These are phyloP conservation scores for Moesziomyces sp. DNA, from an alignment of 1,284 basidiomycete genomes.

Conservation along the genomic window DNA sequence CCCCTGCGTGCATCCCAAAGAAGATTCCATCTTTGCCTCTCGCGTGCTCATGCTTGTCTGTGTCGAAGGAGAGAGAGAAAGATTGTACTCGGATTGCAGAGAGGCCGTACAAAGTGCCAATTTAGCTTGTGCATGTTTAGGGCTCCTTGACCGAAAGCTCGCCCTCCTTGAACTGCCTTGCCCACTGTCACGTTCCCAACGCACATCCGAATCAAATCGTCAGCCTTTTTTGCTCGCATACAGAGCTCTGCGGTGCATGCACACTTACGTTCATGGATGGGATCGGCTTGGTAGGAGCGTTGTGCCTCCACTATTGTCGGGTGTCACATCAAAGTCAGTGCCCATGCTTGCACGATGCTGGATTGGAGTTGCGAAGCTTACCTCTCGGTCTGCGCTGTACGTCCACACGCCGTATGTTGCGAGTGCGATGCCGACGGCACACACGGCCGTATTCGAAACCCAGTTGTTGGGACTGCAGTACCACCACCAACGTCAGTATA, in stretches of 20 bases:
- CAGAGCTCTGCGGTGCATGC: too few species aligned
- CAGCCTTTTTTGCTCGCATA: not conserved
- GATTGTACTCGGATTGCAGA: slow-evolving; percentile 6
- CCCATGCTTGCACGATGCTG: too few species aligned
- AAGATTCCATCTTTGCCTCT: too few species aligned
- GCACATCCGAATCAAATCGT: too few species aligned
- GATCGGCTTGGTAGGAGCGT: slow-evolving; percentile 60
- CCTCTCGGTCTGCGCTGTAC: slow-evolving; percentile 71
- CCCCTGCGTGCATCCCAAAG: too few species aligned
- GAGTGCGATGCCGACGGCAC: slow-evolving; percentile 69
- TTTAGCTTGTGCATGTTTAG: slow-evolving; percentile 7
- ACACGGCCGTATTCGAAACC: slow-evolving; percentile 71
- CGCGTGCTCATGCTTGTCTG: too few species aligned
- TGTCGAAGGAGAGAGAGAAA: not conserved
- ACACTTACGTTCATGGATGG: slow-evolving; percentile 59
- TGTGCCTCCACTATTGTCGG: slow-evolving; percentile 60
- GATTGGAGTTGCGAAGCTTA: slow-evolving; percentile 49
- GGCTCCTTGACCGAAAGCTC: slow-evolving; percentile 63
- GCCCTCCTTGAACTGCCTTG: slow-evolving; percentile 65
- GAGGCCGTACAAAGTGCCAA: not conserved
- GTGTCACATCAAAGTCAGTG: not conserved
- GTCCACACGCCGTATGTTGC: slow-evolving; percentile 71
- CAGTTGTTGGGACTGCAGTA: slow-evolving; percentile 71
- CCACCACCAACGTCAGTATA: not conserved
- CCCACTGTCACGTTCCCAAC: slow-evolving; percentile 46